Conservation (phyloP, 177 flowering plant genomes). For the Telopea speciosissima region DNA sequence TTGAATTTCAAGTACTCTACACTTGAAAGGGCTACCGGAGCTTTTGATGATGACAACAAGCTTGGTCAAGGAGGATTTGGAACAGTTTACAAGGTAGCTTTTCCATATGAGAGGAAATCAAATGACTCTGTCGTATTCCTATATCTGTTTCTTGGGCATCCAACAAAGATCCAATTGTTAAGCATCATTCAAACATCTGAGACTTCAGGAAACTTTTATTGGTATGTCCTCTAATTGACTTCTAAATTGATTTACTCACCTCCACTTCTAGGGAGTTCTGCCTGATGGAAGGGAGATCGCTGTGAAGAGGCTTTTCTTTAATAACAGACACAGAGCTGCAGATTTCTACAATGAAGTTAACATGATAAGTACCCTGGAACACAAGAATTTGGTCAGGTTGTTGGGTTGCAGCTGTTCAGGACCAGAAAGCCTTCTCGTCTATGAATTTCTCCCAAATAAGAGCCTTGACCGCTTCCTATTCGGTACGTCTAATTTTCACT, state of each 20-base stretch:
- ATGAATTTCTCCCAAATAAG: conserved; percentile 67
- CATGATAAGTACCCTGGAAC: conserved; percentile 79
- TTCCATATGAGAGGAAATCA: neutral
- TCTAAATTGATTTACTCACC: neutral
- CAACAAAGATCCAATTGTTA: neutral
- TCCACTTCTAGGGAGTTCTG: conserved; percentile 55
- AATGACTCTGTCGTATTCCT: conserved; percentile 44
- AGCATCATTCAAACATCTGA: neutral
- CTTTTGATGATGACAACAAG: conserved; percentile 59
- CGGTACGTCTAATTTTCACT: conserved; percentile 32
- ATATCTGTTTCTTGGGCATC: conserved; percentile 36
- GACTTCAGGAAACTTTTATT: neutral
- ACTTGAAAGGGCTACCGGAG: conserved; percentile 75
- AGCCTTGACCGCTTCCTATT: conserved; percentile 84
- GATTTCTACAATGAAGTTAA: conserved; percentile 90
- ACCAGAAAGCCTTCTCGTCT: conserved; percentile 91
- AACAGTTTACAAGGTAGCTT: neutral
- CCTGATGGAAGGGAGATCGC: conserved; percentile 89
- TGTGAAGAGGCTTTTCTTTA: conserved; percentile 83
- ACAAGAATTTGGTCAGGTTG: conserved; percentile 76
- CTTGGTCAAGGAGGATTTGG: conserved; percentile 83
- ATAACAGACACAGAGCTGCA: conserved; percentile 72
- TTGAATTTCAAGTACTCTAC: conserved; percentile 83
- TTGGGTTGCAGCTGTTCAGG: conserved; percentile 88
- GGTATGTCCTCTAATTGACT: neutral